A percentile compares a stretch with the other conserved stretches of the same genome.
These are phyloP conservation scores for Melaleuca quinquenervia DNA, from an alignment of 345 rosid species.

Conservation along the genomic window DNA sequence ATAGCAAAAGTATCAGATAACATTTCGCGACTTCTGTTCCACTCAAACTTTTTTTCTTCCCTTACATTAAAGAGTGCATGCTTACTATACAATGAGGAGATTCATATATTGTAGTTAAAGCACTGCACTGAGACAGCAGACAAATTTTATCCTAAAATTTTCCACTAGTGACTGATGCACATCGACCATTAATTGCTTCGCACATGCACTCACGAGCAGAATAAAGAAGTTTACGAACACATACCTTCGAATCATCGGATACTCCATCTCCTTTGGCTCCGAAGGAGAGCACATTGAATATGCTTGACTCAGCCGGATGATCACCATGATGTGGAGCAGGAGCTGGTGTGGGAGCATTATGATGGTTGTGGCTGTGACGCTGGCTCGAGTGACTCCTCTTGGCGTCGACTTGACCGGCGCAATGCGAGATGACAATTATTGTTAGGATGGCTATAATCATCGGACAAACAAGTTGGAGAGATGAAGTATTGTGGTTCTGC, in stretches of 20 bases:
- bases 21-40: not conserved
- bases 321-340: conserved; percentile 12
- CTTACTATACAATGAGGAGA: not conserved
- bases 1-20: not conserved
- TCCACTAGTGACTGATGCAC: not conserved
- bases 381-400: conserved; percentile 24
- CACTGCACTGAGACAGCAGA: not conserved
- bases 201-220: not conserved
- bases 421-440: not conserved
- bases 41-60: not conserved
- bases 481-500: conserved; percentile 6
- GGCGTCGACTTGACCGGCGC: conserved; percentile 25
- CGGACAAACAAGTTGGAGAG: conserved; percentile 3
- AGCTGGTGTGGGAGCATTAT: conserved; percentile 15
- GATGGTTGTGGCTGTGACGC: conserved; percentile 6
- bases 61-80: not conserved
- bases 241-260: conserved; percentile 51
- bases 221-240: not conserved
- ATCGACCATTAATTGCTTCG: not conserved
- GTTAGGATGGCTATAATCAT: conserved; percentile 3
- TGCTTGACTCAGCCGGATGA: conserved; percentile 1
- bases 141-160: not conserved
- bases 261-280: conserved; percentile 52
- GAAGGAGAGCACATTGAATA: conserved; percentile 35
- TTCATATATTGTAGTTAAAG: not conserved